Evolutionary conservation across 176 grass and related monocot genomes (phyloP), one percentile per base, ranked within the genome.

Genomic region (Areca catechu): DNA sequence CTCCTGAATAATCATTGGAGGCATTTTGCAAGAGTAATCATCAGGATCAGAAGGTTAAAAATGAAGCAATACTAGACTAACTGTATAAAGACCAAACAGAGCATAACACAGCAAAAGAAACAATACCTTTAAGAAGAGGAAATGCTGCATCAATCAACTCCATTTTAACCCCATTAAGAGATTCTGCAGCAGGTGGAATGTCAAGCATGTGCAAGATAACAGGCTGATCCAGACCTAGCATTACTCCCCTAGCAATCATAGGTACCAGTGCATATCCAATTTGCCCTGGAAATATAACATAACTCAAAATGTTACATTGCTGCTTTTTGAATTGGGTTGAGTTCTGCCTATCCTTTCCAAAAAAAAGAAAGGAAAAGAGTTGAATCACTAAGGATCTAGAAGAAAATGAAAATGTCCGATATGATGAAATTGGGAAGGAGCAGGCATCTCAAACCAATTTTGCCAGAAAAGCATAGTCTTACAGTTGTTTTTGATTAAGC

Each of bases 161-260:
- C 93, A 98, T 98, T 82, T 85, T 98, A 21, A 98, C 88, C 0
- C 93, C 93, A 63, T 98, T 86, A 6, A 92, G 87, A 56, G 87
- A 62, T 73, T 92, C 93, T 66, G 84, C 81, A 65, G 88, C 84
- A 56, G 76, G 79, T 1, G 84, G 78, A 80, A 98, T 98, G 60
- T 98, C 93, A 1, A 98, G 88, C 93, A 98, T 92, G 74, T 98
- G 93, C 62, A 98, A 66, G 76, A 98, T 98, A 74, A 98, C 88
- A 73, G 93, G 93, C 51, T 98, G 93, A 63, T 98, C 84, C 20
- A 75, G 62, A 57, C 93, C 93, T 16, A 98, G 71, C 93, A 98
- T 89, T 28, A 85, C 28, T 60, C 93, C 93, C 66, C 93, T 89
- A 20, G 93, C 93, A 85, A 98, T 75, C 93, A 98, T 98, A 19